These are phyloP conservation scores for Leccinum obscurum DNA, from an alignment of 768 basidiomycete genomes.

Conservation along the genomic window DNA sequence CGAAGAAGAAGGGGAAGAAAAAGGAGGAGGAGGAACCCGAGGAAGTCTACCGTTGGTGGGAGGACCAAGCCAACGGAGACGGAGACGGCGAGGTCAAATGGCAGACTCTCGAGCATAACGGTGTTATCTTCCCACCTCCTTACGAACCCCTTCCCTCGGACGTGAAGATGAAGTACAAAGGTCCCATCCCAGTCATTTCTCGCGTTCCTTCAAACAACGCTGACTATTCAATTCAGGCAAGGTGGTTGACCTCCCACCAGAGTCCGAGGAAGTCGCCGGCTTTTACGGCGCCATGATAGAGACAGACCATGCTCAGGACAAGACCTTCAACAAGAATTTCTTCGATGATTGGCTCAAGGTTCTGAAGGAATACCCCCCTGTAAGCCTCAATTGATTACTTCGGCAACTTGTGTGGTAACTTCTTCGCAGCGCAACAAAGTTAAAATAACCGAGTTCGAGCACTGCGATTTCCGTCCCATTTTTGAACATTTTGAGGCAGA, in stretches of 20 bases:
- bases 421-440: slow-evolving; percentile 60
- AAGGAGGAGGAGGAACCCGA: slow-evolving; percentile 59
- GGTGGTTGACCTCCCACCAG: slow-evolving; percentile 73
- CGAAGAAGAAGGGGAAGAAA: slow-evolving; percentile 56
- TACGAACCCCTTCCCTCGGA: slow-evolving; percentile 81
- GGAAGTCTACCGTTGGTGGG: slow-evolving; percentile 89
- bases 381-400: slow-evolving; percentile 40
- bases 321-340: slow-evolving; percentile 91
- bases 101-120: slow-evolving; percentile 93
- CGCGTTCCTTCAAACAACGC: slow-evolving; percentile 6
- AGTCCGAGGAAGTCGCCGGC: slow-evolving; percentile 93
- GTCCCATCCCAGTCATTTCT: slow-evolving; percentile 44
- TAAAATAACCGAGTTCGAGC: slow-evolving; percentile 71
- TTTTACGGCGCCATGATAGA: slow-evolving; percentile 94
- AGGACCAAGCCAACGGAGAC: slow-evolving; percentile 69
- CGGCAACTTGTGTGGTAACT: slow-evolving; percentile 11
- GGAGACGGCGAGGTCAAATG: slow-evolving; percentile 86
- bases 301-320: slow-evolving; percentile 88
- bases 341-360: slow-evolving; percentile 86
- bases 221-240: slow-evolving; percentile 55
- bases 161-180: slow-evolving; percentile 95
- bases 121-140: slow-evolving; percentile 94
- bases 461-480: slow-evolving; percentile 95
- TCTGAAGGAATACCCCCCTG: slow-evolving; percentile 80
- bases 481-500: slow-evolving; percentile 89